phyloP scores from a whole-genome alignment of 257 asterid species.

The Striga asiatica region DNA sequence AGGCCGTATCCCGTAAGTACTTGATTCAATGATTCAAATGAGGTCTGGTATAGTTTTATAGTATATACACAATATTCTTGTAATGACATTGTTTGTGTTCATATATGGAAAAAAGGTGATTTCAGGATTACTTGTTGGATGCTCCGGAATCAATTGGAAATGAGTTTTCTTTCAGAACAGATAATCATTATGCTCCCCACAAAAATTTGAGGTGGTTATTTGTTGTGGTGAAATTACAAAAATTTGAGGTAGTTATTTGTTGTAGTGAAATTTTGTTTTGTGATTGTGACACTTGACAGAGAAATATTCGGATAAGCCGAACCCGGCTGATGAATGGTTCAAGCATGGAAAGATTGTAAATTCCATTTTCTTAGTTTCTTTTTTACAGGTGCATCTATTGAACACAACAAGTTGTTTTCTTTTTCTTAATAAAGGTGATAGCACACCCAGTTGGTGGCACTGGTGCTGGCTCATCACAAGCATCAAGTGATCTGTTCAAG shows the following conservation, averaged over 20 bases:
- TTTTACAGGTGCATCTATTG: neutral
- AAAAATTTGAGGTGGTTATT: neutral
- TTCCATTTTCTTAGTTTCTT: neutral
- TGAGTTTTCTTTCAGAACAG: constrained; percentile 68
- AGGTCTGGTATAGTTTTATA: neutral
- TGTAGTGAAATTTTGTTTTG: neutral
- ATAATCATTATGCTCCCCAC: neutral
- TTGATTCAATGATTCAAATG: neutral
- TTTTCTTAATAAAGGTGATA: constrained; percentile 32
- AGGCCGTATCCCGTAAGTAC: no score
- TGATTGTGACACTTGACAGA: constrained; percentile 24
- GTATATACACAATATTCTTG: neutral
- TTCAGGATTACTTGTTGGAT: constrained; percentile 68
- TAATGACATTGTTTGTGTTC: neutral
- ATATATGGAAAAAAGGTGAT: neutral
- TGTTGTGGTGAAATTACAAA: neutral
- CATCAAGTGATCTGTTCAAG: constrained; percentile 77
- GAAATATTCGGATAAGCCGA: constrained; percentile 82
- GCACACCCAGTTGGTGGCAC: constrained; percentile 73
- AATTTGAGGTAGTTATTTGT: neutral
- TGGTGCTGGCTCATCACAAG: constrained; percentile 71
- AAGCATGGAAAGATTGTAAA: constrained; percentile 65
- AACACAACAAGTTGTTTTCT: neutral
- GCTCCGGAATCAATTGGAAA: constrained; percentile 76
- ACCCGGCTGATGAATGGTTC: constrained; percentile 85